phyloP scores from a whole-genome alignment of 139 green algal genomes.

The Limnomonas spitsbergensis region DNA sequence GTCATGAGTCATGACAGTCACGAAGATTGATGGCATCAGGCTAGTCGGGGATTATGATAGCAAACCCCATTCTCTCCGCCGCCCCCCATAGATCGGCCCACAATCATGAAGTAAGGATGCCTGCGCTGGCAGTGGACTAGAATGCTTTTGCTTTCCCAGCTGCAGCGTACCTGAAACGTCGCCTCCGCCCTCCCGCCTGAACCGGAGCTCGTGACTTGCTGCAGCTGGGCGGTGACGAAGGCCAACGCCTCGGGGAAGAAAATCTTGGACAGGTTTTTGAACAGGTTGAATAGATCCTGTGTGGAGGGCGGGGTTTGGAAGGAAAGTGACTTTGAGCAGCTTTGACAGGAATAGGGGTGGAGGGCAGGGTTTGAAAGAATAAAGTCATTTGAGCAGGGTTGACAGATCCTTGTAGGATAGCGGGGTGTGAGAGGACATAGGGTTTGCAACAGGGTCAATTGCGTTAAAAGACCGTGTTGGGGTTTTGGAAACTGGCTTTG shows the following conservation, averaged over 20 bases:
- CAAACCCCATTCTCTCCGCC: too few species aligned
- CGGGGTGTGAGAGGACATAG: too few species aligned
- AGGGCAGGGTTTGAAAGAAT: not conserved
- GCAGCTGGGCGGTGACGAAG: conserved; percentile 57
- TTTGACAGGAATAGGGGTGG: conserved; percentile 62
- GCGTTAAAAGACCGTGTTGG: too few species aligned
- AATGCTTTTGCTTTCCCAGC: not conserved
- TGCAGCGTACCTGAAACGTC: conserved; percentile 6
- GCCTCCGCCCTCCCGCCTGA: not conserved
- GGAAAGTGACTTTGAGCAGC: conserved; percentile 59
- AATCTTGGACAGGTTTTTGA: conserved; percentile 73
- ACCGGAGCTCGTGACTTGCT: not conserved
- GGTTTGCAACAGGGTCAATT: too few species aligned
- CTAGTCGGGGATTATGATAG: not conserved
- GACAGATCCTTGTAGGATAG: conserved; percentile 71
- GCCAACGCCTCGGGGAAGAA: conserved; percentile 39
- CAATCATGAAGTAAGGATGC: too few species aligned
- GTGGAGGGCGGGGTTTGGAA: not conserved
- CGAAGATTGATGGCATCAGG: not conserved
- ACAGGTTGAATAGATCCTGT: conserved; percentile 77
- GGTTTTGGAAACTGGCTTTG: too few species aligned
- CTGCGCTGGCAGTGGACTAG: not conserved
- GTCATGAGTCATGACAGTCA: not conserved
- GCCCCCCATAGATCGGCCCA: too few species aligned
- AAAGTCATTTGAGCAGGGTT: conserved; percentile 67